Base-by-base conservation (phyloP, 495 filamentous ascomycete species). In the Penicillium chermesinum region DNA sequence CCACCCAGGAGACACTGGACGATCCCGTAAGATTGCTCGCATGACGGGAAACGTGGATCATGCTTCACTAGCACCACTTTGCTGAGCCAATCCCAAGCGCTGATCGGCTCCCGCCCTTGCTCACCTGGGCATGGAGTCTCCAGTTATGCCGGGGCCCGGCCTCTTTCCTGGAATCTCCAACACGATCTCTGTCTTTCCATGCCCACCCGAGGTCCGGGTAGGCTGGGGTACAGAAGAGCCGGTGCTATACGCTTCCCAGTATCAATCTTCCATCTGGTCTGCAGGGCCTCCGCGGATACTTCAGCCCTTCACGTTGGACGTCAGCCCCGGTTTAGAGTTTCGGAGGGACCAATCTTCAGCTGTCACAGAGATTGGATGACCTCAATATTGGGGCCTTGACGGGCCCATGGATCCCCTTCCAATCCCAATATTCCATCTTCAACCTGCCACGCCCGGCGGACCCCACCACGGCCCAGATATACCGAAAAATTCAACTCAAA, bases 71-170 rank as follows among this genome's bases (percentile, higher is more conserved):
- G 42, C 17, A 50, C 45, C 50, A 34, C 50, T 50, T 51, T 45
- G n/a, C 40, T 21, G 6, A 42, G 52, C 52, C 38, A 39, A 55
- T 46, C 41, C 38, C n/a, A 38, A 73, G 79, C 17, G 70, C 70
- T 19, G 36, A 52, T 46, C 53, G 42, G 17, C 43, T 6, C 17
- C 41, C 33, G 27, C 36, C 20, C 41, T 46, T 12, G 33, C 16
- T 37, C 38, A 39, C 27, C 32, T 22, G 15, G 6, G 27, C n/a
- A n/a, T n/a, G n/a, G n/a, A n/a, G n/a, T n/a, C n/a, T n/a, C n/a
- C n/a, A n/a, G n/a, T n/a, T n/a, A n/a, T n/a, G n/a, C n/a, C n/a
- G n/a, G n/a, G n/a, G n/a, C n/a, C n/a, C n/a, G n/a, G n/a, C n/a
- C n/a, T n/a, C n/a, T n/a, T n/a, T n/a, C n/a, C n/a, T n/a, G n/a